These are phyloP conservation scores for Rhizopogon vinicolor DNA, from an alignment of 768 basidiomycete genomes.

Conservation along the genomic window DNA sequence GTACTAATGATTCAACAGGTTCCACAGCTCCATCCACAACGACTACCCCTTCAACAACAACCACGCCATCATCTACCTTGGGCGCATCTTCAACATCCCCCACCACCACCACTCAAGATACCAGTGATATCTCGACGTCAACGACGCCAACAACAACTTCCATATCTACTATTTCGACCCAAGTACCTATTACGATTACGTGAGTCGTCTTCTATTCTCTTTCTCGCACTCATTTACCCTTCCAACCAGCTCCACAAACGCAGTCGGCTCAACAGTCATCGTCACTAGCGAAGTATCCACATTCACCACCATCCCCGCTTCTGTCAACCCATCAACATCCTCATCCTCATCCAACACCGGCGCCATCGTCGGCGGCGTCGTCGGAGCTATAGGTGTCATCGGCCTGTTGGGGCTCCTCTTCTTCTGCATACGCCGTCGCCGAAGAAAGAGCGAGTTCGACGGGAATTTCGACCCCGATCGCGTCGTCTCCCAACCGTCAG, in stretches of 20 bases:
- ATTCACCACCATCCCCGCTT: slow-evolving; percentile 5
- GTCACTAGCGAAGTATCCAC: slow-evolving; percentile 15
- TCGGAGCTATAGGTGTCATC: slow-evolving; percentile 39
- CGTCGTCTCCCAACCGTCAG: slow-evolving; percentile 25
- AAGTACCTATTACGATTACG: slow-evolving; percentile 12
- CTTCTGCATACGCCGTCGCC: slow-evolving; percentile 23
- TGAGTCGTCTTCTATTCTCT: slow-evolving; percentile 9
- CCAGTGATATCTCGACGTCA: neutral
- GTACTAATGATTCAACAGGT: neutral
- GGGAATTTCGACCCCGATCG: slow-evolving; percentile 48
- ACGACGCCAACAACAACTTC: neutral
- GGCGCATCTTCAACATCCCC: neutral
- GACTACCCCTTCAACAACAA: neutral
- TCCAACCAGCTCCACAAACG: slow-evolving; percentile 17
- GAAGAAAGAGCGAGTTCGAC: slow-evolving; percentile 37
- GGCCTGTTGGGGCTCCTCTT: slow-evolving; percentile 21
- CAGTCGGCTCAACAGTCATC: slow-evolving; percentile 14
- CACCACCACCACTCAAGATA: neutral
- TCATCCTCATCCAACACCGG: slow-evolving; percentile 15
- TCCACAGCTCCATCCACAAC: slow-evolving; percentile 6
- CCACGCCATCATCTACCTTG: neutral
- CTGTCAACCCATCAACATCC: neutral
- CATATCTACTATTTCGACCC: neutral
- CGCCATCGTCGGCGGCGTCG: slow-evolving; percentile 47
- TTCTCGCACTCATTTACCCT: neutral